These are phyloP conservation scores for Scheffersomyces lignicola DNA, from an alignment of 1,139 yeast species.

Conservation along the genomic window DNA sequence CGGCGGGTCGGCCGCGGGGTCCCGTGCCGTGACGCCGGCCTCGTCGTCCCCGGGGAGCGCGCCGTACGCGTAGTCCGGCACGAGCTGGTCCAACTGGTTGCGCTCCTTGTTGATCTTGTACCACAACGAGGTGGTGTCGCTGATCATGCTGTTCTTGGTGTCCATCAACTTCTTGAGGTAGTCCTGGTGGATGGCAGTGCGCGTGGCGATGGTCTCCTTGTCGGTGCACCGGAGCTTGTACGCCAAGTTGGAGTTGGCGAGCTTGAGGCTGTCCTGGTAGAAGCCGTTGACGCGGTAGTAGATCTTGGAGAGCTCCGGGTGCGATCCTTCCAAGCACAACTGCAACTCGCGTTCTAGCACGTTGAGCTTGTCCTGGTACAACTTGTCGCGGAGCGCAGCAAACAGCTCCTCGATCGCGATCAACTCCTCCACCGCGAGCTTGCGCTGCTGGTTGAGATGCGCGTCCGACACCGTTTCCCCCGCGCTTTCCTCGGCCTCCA, in stretches of 20 bases:
- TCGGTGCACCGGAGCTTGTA: conserved; percentile 77
- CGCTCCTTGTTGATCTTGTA: conserved; percentile 90
- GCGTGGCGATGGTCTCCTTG: conserved; percentile 74
- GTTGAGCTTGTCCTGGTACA: conserved; percentile 71
- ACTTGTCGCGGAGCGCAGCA: conserved; percentile 78
- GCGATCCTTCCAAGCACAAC: conserved; percentile 86
- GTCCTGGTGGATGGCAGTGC: conserved; percentile 85
- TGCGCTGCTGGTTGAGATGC: conserved; percentile 51
- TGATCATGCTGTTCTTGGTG: conserved; percentile 62
- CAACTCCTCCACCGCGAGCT: conserved; percentile 66
- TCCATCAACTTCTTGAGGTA: conserved; percentile 71
- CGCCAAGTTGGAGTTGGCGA: conserved; percentile 67
- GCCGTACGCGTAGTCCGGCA: conserved; percentile 39
- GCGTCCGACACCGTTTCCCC: conserved; percentile 34
- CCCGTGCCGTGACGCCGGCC: conserved; percentile 1
- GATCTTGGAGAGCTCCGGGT: conserved; percentile 73
- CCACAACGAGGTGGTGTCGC: conserved; percentile 84
- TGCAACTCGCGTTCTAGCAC: conserved; percentile 80
- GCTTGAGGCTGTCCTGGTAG: conserved; percentile 65
- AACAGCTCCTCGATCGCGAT: conserved; percentile 81
- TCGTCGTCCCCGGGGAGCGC: no score
- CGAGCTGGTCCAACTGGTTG: conserved; percentile 76
- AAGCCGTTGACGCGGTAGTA: conserved; percentile 72
- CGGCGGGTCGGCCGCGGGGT: no score
- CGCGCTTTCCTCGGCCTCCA: conserved; percentile 19